Evolutionary conservation across 192 early-diverging fungal genomes (phyloP).

Genomic region (Gigaspora rosea): DNA sequence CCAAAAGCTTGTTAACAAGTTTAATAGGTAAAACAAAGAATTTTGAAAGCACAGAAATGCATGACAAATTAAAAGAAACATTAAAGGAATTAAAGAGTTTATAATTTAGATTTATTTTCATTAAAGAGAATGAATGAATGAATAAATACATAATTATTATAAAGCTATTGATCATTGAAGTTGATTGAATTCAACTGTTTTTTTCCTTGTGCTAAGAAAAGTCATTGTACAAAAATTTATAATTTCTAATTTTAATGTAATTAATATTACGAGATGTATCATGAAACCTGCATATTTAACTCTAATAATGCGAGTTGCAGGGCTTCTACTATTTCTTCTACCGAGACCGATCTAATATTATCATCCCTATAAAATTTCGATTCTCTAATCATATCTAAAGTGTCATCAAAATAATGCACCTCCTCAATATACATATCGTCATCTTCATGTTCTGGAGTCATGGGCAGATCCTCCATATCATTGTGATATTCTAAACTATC

Average conservation of each 20-base stretch:
- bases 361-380: not conserved
- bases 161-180: too few relatives aligned
- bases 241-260: too few relatives aligned
- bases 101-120: not conserved
- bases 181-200: too few relatives aligned
- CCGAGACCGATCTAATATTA: not conserved
- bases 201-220: too few relatives aligned
- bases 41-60: slow-evolving; percentile 66
- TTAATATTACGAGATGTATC: not conserved
- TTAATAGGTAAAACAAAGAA: slow-evolving; percentile 81
- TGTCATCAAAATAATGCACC: too few relatives aligned
- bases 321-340: slow-evolving; percentile 6
- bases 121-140: too few relatives aligned
- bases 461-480: not conserved
- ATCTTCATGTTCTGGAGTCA: not conserved
- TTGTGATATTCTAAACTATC: not conserved
- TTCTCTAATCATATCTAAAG: not conserved
- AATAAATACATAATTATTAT: too few relatives aligned
- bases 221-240: too few relatives aligned
- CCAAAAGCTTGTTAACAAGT: slow-evolving; percentile 77
- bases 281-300: slow-evolving; percentile 22
- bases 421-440: not conserved
- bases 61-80: slow-evolving; percentile 62
- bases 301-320: not conserved
- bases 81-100: slow-evolving; percentile 55